A percentile compares a stretch with the other conserved stretches of the same genome.
These are phyloP conservation scores for Pseudogymnoascus sp. DNA, from an alignment of 2,329 filamentous ascomycete species.

Conservation along the genomic window DNA sequence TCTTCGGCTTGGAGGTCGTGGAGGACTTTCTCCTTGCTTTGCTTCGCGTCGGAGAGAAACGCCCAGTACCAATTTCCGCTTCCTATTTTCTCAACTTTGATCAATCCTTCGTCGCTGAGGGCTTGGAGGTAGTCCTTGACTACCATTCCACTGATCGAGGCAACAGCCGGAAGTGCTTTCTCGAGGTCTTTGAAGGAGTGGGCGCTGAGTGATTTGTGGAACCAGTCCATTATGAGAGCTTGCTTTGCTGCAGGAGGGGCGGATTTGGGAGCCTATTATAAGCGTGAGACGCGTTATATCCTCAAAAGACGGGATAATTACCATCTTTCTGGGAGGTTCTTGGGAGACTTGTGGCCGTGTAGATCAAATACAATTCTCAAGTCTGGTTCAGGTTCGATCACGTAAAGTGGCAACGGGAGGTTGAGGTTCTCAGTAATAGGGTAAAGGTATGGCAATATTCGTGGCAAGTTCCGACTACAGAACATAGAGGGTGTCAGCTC, in stretches of 20 bases:
- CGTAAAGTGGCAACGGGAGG: background rate
- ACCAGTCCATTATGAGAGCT: conserved; percentile 48
- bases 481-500: background rate
- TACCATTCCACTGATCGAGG: conserved; percentile 57
- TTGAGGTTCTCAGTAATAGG: background rate
- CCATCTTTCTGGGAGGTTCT: background rate
- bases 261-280: conserved; percentile 40
- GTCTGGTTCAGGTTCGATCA: background rate
- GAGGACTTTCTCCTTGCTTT: conserved; percentile 37
- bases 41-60: conserved; percentile 47
- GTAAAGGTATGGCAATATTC: background rate
- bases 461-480: background rate
- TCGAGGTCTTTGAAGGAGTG: conserved; percentile 62
- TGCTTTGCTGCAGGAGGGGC: conserved; percentile 51
- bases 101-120: conserved; percentile 51
- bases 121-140: conserved; percentile 59
- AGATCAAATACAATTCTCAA: background rate
- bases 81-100: conserved; percentile 62
- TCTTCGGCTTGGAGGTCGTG: conserved; percentile 32
- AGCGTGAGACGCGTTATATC: background rate
- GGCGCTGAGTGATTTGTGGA: conserved; percentile 51
- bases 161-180: conserved; percentile 52
- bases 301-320: background rate
- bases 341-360: background rate
- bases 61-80: conserved; percentile 67